These are phyloP conservation scores for Spathaspora girioi DNA, from an alignment of 805 yeast species.

Conservation along the genomic window DNA sequence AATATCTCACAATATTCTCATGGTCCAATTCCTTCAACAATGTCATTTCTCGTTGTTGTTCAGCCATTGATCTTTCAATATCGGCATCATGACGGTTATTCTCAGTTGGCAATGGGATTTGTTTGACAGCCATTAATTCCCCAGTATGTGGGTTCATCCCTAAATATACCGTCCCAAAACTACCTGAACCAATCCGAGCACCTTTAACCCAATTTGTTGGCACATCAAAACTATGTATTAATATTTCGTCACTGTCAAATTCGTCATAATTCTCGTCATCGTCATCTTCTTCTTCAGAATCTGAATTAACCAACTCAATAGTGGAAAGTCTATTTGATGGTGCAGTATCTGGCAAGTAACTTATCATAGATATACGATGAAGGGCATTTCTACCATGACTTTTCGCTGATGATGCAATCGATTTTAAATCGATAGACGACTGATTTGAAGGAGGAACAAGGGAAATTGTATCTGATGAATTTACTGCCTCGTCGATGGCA, in stretches of 20 bases:
- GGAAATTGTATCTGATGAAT: constrained; percentile 16
- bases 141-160: constrained; percentile 93
- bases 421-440: constrained; percentile 13
- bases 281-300: constrained; percentile 34
- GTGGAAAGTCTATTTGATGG: constrained; percentile 40
- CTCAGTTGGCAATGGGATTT: constrained; percentile 61
- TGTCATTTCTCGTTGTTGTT: constrained; percentile 77
- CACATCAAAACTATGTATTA: constrained; percentile 9
- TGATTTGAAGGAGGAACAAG: constrained; percentile 10
- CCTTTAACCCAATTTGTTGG: constrained; percentile 92
- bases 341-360: constrained; percentile 20
- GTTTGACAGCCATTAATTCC: constrained; percentile 95
- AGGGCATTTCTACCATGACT: constrained; percentile 3
- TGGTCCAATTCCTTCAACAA: constrained; percentile 78
- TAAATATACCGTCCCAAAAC: constrained; percentile 88
- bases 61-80: constrained; percentile 56
- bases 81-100: constrained; percentile 26
- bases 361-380: constrained; percentile 6
- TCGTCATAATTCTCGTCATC: constrained; percentile 34
- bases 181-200: constrained; percentile 89
- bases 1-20: constrained; percentile 87
- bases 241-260: constrained; percentile 12
- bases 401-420: constrained; percentile 9
- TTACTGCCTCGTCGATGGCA: constrained; percentile 50
- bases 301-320: constrained; percentile 45